These are phyloP conservation scores for Annulohypoxylon bovei DNA, from an alignment of 495 filamentous ascomycete genomes.

Conservation along the genomic window DNA sequence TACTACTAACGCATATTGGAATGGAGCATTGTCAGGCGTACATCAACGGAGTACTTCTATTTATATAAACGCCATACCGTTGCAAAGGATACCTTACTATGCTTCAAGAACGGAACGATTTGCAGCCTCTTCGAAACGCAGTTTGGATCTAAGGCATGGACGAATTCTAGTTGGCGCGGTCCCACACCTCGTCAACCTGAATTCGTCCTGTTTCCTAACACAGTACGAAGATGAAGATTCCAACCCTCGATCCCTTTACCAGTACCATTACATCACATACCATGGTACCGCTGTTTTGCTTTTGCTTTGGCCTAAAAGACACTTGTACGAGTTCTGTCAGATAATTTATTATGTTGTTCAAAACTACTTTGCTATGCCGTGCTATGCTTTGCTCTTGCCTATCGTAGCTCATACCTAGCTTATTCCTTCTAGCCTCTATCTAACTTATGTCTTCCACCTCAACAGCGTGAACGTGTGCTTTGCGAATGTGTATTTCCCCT, in stretches of 20 bases:
- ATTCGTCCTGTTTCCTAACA: neutral
- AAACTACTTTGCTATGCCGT: conserved; percentile 1
- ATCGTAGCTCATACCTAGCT: neutral
- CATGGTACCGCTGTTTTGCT: neutral
- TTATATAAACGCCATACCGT: conserved; percentile 28
- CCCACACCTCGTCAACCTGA: neutral
- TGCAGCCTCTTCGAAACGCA: neutral
- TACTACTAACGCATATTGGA: conserved; percentile 7
- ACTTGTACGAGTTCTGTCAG: conserved; percentile 11
- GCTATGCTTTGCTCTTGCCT: conserved; percentile 10
- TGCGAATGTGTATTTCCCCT: conserved; percentile 66
- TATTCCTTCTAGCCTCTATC: neutral
- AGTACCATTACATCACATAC: neutral
- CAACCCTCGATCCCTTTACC: neutral
- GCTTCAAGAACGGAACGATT: neutral
- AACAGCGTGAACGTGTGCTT: conserved; percentile 74
- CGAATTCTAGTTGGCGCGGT: neutral
- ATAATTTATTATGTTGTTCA: conserved; percentile 32
- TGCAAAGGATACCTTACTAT: neutral
- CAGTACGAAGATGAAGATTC: neutral
- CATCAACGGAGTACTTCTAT: conserved; percentile 8
- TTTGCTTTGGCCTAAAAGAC: neutral
- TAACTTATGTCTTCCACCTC: conserved; percentile 66
- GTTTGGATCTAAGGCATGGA: neutral
- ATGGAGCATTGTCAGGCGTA: conserved; percentile 22